These are phyloP conservation scores for Penicillium parvum DNA, from an alignment of 495 filamentous ascomycete genomes.

Conservation along the genomic window DNA sequence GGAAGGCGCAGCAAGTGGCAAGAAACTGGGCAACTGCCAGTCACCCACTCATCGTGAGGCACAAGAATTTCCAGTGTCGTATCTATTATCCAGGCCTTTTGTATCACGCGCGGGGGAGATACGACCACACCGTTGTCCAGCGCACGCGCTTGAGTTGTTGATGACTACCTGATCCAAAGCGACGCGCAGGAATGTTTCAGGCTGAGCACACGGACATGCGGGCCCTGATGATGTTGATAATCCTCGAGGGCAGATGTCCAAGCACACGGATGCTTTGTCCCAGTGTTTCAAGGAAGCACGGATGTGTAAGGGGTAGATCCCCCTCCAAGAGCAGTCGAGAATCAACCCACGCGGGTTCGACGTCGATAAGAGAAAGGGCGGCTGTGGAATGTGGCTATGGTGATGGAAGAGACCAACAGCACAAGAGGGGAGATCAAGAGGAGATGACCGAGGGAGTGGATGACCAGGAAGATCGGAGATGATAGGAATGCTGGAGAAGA, in stretches of 20 bases:
- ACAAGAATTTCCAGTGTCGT: slow-evolving; percentile 9
- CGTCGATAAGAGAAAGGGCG: slow-evolving; percentile 10
- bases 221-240: slow-evolving; percentile 9
- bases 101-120: slow-evolving; percentile 12
- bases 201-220: slow-evolving; percentile 14
- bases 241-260: slow-evolving; percentile 1
- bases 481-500: slow-evolving; percentile 7
- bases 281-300: slow-evolving; percentile 17
- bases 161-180: slow-evolving; percentile 2
- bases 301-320: slow-evolving; percentile 25
- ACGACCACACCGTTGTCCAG: too few relatives aligned
- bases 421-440: neutral
- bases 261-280: slow-evolving; percentile 4
- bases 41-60: slow-evolving; percentile 21
- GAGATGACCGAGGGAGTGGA: neutral
- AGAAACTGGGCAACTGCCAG: slow-evolving; percentile 4
- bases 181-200: slow-evolving; percentile 26
- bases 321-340: slow-evolving; percentile 14
- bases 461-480: slow-evolving; percentile 6
- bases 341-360: slow-evolving; percentile 19
- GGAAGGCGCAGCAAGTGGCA: slow-evolving; percentile 19
- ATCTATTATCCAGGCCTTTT: neutral
- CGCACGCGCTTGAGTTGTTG: slow-evolving; percentile 4
- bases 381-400: slow-evolving; percentile 3
- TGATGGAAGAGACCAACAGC: neutral